Conservation (phyloP, 768 basidiomycete genomes). For the Collybiopsis confluens region DNA sequence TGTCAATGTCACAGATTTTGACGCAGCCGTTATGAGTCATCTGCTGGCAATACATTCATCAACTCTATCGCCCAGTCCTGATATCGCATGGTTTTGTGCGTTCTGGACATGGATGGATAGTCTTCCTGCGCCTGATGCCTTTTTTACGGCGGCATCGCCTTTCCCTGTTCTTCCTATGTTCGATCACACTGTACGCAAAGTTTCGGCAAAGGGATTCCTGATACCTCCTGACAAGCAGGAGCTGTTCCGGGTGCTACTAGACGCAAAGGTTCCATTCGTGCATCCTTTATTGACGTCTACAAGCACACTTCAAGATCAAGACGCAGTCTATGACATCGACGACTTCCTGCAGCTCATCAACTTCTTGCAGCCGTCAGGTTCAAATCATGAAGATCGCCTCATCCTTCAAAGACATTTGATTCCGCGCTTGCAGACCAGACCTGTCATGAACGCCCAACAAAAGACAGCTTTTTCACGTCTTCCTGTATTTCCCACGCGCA, state of each 20-base stretch:
- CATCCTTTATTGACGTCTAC: constrained; percentile 11
- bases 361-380: constrained; percentile 2
- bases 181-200: constrained; percentile 9
- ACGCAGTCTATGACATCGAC: not conserved
- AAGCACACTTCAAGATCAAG: not conserved
- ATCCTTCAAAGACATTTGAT: constrained; percentile 15
- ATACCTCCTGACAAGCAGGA: constrained; percentile 8
- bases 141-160: constrained; percentile 1
- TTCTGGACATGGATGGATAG: constrained; percentile 23
- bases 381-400: not conserved
- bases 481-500: constrained; percentile 16
- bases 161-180: constrained; percentile 17
- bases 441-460: not conserved
- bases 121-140: not conserved
- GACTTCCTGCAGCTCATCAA: constrained; percentile 7
- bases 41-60: constrained; percentile 12
- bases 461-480: constrained; percentile 7
- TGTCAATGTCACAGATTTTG: constrained; percentile 6
- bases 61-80: constrained; percentile 4
- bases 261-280: constrained; percentile 15
- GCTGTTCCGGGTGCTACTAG: not conserved
- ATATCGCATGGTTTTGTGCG: constrained; percentile 16
- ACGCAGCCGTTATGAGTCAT: constrained; percentile 13
- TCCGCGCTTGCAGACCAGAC: not conserved
- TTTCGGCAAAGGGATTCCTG: constrained; percentile 11